phyloP scores from a whole-genome alignment of 257 asterid genomes.

The Gynochthodes officinalis region DNA sequence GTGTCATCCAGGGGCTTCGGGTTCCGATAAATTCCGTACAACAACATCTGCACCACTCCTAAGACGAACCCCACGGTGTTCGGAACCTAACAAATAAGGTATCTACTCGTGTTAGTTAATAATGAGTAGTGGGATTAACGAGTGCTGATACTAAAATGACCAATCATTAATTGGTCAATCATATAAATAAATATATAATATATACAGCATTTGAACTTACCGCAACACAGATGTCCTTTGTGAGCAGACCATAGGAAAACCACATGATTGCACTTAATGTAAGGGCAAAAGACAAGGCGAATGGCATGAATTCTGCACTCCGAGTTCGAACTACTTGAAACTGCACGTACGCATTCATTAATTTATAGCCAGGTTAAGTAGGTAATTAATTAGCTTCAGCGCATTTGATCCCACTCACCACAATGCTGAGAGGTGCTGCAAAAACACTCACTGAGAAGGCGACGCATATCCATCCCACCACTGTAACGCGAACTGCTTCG shows the following conservation, averaged over 20 bases:
- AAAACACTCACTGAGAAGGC: conserved; percentile 34
- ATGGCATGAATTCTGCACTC: conserved; percentile 87
- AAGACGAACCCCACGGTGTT: conserved; percentile 66
- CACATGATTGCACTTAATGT: conserved; percentile 79
- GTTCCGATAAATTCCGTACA: conserved; percentile 54
- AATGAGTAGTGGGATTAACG: too few relatives aligned
- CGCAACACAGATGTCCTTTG: conserved; percentile 43
- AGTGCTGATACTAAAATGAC: too few relatives aligned
- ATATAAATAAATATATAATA: too few relatives aligned
- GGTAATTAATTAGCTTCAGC: too few relatives aligned
- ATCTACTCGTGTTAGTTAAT: too few relatives aligned
- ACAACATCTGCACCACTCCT: conserved; percentile 63
- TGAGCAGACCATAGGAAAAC: conserved; percentile 66
- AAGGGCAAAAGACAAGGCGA: conserved; percentile 64
- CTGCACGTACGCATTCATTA: conserved; percentile 41
- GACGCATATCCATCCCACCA: conserved; percentile 49
- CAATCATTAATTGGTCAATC: too few relatives aligned
- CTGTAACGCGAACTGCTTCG: conserved; percentile 9
- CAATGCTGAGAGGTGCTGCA: conserved; percentile 42
- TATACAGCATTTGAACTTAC: conserved; percentile 18
- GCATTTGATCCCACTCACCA: too few relatives aligned
- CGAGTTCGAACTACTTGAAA: conserved; percentile 66
- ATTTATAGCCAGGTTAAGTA: too few relatives aligned
- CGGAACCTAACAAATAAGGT: conserved; percentile 43
- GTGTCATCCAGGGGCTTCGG: conserved; percentile 9